A percentile compares a stretch with the other conserved stretches of the same genome.
Conservation (phyloP, 2,329 filamentous ascomycete genomes). For the Leptographium procerum region DNA sequence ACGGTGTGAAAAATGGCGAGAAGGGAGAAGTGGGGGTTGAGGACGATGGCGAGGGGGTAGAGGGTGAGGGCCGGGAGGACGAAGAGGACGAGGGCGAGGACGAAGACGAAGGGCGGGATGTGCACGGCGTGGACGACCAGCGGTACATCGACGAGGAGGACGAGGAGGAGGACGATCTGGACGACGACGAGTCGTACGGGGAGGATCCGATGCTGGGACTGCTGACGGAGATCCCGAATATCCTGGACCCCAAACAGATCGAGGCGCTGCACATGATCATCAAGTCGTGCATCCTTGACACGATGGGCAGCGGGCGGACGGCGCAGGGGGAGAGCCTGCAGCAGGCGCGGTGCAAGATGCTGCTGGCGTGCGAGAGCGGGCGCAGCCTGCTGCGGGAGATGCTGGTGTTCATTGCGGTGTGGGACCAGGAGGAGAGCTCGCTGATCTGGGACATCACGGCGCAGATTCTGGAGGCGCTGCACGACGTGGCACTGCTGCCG, state of each 20-base stretch:
- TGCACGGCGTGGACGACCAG: constrained; percentile 14
- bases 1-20: constrained; percentile 20
- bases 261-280: constrained; percentile 96
- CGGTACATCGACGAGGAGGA: constrained; percentile 20
- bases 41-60: constrained; percentile 49
- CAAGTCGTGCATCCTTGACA: constrained; percentile 85
- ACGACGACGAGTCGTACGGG: constrained; percentile 68
- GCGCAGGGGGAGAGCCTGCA: constrained; percentile 70
- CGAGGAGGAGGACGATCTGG: constrained; percentile 49
- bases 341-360: constrained; percentile 77
- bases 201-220: constrained; percentile 73
- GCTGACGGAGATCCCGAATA: constrained; percentile 86
- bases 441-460: constrained; percentile 95
- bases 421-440: constrained; percentile 88
- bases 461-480: constrained; percentile 87
- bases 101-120: constrained; percentile 22
- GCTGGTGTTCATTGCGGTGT: constrained; percentile 91
- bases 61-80: constrained; percentile 50
- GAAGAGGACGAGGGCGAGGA: constrained; percentile 22
- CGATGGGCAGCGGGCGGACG: constrained; percentile 58
- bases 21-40: constrained; percentile 21
- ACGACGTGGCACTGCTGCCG: constrained; percentile 79
- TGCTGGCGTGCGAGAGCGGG: constrained; percentile 81
- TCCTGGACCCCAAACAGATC: constrained; percentile 87
- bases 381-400: constrained; percentile 82